Percentiles rank a stretch among this genome's conserved stretches.
These are phyloP conservation scores for Debaryomycetaceae sp. DNA, from an alignment of 1,139 yeast species.

Conservation along the genomic window DNA sequence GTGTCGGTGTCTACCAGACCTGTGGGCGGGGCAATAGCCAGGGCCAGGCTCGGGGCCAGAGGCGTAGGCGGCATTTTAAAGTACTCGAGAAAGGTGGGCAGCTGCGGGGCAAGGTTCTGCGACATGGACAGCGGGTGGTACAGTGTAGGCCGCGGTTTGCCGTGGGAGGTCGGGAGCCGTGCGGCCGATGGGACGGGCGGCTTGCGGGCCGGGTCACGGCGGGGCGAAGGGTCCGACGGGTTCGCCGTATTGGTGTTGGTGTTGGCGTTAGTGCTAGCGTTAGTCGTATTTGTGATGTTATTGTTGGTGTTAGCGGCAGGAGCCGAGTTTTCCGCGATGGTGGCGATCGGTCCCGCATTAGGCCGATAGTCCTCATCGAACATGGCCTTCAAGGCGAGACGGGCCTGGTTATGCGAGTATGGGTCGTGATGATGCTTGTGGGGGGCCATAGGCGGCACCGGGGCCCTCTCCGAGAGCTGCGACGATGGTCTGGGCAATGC, in stretches of 20 bases:
- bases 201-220: slow-evolving; percentile 9
- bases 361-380: too few species aligned
- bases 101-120: slow-evolving; percentile 18
- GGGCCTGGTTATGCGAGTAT: neutral
- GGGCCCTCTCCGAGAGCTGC: slow-evolving; percentile 37
- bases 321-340: too few species aligned
- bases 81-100: slow-evolving; percentile 17
- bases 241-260: neutral
- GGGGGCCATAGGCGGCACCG: too few species aligned
- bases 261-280: too few species aligned
- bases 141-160: slow-evolving; percentile 71
- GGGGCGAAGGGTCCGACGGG: slow-evolving; percentile 6
- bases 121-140: slow-evolving; percentile 56
- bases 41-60: slow-evolving; percentile 23
- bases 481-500: too few species aligned
- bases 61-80: slow-evolving; percentile 22
- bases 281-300: neutral
- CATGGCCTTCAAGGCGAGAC: neutral
- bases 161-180: slow-evolving; percentile 31
- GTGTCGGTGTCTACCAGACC: too few species aligned
- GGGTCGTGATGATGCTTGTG: neutral
- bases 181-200: slow-evolving; percentile 12
- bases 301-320: neutral
- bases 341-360: too few species aligned
- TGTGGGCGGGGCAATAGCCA: too few species aligned